Conservation (phyloP, 768 basidiomycete genomes). For the Cystobasidium onofrii region DNA sequence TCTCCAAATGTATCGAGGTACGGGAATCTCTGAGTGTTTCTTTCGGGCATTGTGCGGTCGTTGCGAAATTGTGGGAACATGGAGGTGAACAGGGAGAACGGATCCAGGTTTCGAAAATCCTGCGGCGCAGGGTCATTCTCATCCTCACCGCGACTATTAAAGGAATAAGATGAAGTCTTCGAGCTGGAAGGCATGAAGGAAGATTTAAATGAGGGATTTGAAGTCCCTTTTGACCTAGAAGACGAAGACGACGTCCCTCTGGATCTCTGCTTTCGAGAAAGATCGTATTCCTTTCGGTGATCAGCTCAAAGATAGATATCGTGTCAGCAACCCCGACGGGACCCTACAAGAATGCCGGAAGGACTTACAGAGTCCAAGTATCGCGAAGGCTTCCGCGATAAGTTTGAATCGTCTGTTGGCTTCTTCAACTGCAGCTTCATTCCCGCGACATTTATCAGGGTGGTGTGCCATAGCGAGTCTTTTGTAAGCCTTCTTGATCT, state of each 20-base stretch:
- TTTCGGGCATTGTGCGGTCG: not conserved
- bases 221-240: not conserved
- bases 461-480: constrained; percentile 71
- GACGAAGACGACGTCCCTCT: not conserved
- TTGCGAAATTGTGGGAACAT: not conserved
- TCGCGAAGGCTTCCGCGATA: constrained; percentile 16
- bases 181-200: not conserved
- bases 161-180: not conserved
- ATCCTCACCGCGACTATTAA: too few species aligned
- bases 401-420: not conserved
- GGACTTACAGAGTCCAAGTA: constrained; percentile 18
- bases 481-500: constrained; percentile 55
- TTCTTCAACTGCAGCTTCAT: not conserved
- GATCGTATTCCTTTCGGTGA: constrained; percentile 15
- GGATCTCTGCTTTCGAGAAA: not conserved
- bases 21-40: not conserved
- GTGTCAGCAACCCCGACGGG: not conserved
- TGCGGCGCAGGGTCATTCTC: not conserved
- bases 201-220: constrained; percentile 2
- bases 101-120: constrained; percentile 15
- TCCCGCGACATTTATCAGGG: constrained; percentile 54
- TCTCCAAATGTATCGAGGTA: not conserved
- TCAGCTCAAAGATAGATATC: not conserved
- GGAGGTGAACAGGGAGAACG: constrained; percentile 1
- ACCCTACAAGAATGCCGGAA: not conserved